Base-by-base conservation (phyloP, 2,329 filamentous ascomycete species). In the Blastomyces gilchristii region DNA sequence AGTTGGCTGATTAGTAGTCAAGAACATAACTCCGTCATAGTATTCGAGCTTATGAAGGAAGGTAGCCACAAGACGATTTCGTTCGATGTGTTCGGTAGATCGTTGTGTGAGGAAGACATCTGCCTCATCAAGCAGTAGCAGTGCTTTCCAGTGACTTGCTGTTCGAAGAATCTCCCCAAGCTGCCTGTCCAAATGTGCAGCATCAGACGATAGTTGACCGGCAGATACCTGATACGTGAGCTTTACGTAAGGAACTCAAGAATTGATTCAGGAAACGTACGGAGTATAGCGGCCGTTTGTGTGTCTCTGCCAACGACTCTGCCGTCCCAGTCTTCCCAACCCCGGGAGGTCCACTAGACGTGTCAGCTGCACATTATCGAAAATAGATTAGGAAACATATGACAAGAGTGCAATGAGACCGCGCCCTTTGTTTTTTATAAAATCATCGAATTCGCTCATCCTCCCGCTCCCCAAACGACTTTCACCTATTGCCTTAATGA, bases 1-100 rank as follows among this genome's bases (percentile, higher is more conserved):
- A 11, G 37, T 39, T 7, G 12, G 37, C 37, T 45, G 9, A 45
- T 45, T n/a, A 14, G 43, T n/a, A 14, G 43, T 45, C 43, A 45
- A 45, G 43, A 45, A 45, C 43, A 45, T 0, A 16, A 45, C 16
- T 4, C 43, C 43, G 12, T 45, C 11, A 12, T 14, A 64, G 56
- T 65, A 71, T 58, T 70, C 68, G 0, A 69, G 68, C 22, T 70
- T 64, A 57, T 62, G 50, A 34, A 67, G 64, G 49, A 65, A 65
- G 37, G 63, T 57, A 50, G 50, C 67, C 22, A 62, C 49, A 11
- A 62, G 47, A 34, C 50, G 37, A 54, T 62, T 62, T 39, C 50
- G 47, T 5, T 39, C 12, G 16, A 54, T n/a, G 6, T 56, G 31
- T 8, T 39, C n/a, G 22, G 47, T 34, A 39, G 34, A 39, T n/a